Conservation (phyloP, 1,284 basidiomycete species). For the Ceratobasidium sp. region DNA sequence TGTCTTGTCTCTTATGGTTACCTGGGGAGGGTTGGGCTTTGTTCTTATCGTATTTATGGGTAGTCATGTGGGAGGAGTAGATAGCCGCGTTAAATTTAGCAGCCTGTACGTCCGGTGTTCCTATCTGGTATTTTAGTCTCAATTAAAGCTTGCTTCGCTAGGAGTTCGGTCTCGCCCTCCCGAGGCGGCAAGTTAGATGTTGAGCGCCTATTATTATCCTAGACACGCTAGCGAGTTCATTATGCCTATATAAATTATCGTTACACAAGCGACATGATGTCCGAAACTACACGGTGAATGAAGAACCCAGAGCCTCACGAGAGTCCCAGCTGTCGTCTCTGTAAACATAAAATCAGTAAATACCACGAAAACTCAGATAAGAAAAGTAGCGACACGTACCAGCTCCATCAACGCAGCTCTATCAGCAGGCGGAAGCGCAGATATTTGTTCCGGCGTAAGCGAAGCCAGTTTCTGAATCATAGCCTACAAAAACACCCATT, state of each 20-base stretch:
- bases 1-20: neutral
- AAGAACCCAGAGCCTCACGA: neutral
- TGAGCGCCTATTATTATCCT: too few species aligned
- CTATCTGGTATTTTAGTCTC: constrained; percentile 10
- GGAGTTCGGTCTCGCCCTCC: too few species aligned
- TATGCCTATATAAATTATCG: constrained; percentile 5
- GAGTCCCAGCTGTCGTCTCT: constrained; percentile 33
- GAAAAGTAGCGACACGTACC: constrained; percentile 55
- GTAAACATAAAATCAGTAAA: neutral
- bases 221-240: too few species aligned
- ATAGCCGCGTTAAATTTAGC: constrained; percentile 22
- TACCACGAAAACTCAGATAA: neutral
- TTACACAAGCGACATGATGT: neutral
- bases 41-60: constrained; percentile 11
- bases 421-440: constrained; percentile 65
- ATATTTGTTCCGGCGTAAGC: constrained; percentile 68
- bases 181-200: too few species aligned
- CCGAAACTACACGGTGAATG: neutral
- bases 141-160: neutral
- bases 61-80: constrained; percentile 6
- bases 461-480: constrained; percentile 65
- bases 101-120: neutral
- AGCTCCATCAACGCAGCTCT: constrained; percentile 65
- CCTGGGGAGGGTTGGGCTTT: neutral
- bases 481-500: constrained; percentile 49